Evolutionary conservation across 169 alveolate species (phyloP).

Genomic region (Eimeria sp.): DNA sequence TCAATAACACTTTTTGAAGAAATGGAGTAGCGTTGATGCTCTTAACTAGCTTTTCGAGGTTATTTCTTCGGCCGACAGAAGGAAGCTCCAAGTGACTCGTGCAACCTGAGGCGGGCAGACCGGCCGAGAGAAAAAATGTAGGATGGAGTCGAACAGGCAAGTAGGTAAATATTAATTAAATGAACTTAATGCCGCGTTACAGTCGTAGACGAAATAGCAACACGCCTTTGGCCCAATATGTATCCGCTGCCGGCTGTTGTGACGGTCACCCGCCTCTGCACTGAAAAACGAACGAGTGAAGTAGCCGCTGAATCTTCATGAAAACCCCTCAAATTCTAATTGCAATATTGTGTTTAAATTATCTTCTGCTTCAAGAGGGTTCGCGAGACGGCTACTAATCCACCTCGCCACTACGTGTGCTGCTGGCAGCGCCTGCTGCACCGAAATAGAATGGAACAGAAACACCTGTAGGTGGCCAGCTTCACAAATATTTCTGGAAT

Average conservation of each 20-base stretch:
- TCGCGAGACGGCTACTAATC: background rate
- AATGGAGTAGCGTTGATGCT: background rate
- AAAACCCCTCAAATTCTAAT: background rate
- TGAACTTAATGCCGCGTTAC: background rate
- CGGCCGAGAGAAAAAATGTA: background rate
- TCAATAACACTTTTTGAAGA: background rate
- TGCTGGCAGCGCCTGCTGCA: background rate
- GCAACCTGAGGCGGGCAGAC: background rate
- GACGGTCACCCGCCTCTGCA: background rate
- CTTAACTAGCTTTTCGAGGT: background rate
- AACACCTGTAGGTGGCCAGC: too few relatives aligned
- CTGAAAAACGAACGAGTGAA: background rate
- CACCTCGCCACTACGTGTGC: background rate
- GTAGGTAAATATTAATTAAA: too few relatives aligned
- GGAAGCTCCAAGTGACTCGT: background rate
- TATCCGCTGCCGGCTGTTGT: background rate
- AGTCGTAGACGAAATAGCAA: background rate
- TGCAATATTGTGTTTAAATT: background rate
- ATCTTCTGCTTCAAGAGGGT: background rate
- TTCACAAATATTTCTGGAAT: too few relatives aligned
- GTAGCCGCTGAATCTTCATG: background rate
- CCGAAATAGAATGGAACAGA: background rate
- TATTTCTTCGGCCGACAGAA: background rate
- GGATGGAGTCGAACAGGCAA: background rate
- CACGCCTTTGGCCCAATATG: background rate